phyloP scores from a whole-genome alignment of 2,329 filamentous ascomycete genomes.

The Gnomoniopsis smithogilvyi region DNA sequence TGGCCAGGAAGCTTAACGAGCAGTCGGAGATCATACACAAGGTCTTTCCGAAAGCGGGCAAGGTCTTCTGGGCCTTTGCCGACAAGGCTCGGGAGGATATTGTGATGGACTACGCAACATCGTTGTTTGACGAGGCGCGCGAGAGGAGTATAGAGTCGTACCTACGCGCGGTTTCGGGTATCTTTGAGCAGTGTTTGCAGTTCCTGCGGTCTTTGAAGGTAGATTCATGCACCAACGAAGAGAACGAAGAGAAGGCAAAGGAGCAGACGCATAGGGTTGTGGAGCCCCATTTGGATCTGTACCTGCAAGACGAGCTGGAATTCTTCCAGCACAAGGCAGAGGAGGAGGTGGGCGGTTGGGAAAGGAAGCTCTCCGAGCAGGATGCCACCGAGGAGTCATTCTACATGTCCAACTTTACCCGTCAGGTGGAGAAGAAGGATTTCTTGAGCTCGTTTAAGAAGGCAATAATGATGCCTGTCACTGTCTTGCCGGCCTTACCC shows the following conservation, averaged over 20 bases:
- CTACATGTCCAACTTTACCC: conserved; percentile 92
- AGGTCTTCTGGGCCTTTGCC: conserved; percentile 75
- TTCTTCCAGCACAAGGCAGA: conserved; percentile 77
- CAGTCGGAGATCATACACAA: conserved; percentile 75
- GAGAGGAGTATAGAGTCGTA: conserved; percentile 72
- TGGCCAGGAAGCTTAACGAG: conserved; percentile 76
- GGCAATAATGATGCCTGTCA: conserved; percentile 98
- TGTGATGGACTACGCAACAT: conserved; percentile 79
- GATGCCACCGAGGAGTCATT: conserved; percentile 89
- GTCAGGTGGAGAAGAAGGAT: conserved; percentile 93
- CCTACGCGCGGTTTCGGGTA: conserved; percentile 78
- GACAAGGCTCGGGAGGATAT: conserved; percentile 82
- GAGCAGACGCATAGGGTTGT: conserved; percentile 71
- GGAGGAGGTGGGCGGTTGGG: conserved; percentile 77
- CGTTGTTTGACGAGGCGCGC: conserved; percentile 84
- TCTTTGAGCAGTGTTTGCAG: conserved; percentile 81
- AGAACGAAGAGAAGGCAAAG: conserved; percentile 63
- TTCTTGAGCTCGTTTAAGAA: conserved; percentile 97
- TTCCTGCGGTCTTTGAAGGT: conserved; percentile 71
- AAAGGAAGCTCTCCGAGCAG: conserved; percentile 86
- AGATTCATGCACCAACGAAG: conserved; percentile 58
- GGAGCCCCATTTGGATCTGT: conserved; percentile 90
- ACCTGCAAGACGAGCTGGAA: conserved; percentile 86
- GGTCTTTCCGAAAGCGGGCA: conserved; percentile 70
- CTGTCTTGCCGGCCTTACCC: conserved; percentile 71